A percentile compares a stretch with the other conserved stretches of the same genome.
phyloP scores from a whole-genome alignment of 192 early-diverging fungal genomes.

The Spizellomyces punctatus region DNA sequence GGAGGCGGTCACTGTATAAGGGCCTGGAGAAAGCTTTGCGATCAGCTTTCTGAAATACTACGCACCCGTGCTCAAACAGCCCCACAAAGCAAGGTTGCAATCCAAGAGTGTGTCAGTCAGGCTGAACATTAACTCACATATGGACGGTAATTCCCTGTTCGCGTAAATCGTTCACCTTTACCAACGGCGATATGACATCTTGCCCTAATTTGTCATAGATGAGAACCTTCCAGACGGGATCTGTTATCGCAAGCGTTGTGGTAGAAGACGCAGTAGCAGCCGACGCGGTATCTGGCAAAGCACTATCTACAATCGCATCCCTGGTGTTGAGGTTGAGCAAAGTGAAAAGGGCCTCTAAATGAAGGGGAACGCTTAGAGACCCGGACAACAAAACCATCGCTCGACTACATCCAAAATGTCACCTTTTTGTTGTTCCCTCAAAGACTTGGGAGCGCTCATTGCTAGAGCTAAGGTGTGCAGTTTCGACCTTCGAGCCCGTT shows the following conservation, averaged over 20 bases:
- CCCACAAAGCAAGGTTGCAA: slow-evolving; percentile 6
- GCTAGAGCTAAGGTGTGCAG: neutral
- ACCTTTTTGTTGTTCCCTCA: slow-evolving; percentile 34
- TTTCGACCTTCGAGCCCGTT: too few species aligned
- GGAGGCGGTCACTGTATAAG: slow-evolving; percentile 77
- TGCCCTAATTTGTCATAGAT: slow-evolving; percentile 92
- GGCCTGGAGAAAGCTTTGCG: slow-evolving; percentile 52
- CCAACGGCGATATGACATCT: slow-evolving; percentile 94
- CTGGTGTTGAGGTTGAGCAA: slow-evolving; percentile 86
- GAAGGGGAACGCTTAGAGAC: neutral
- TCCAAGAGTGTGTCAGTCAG: neutral
- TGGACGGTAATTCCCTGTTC: slow-evolving; percentile 97
- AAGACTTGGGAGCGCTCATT: slow-evolving; percentile 20
- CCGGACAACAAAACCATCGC: neutral
- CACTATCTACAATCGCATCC: slow-evolving; percentile 30
- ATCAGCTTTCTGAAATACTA: slow-evolving; percentile 8
- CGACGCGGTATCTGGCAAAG: slow-evolving; percentile 43
- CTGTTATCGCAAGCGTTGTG: slow-evolving; percentile 36
- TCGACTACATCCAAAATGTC: neutral
- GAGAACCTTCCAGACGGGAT: slow-evolving; percentile 95
- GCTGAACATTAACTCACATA: slow-evolving; percentile 65
- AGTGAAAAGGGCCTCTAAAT: slow-evolving; percentile 70
- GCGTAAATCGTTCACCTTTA: slow-evolving; percentile 94
- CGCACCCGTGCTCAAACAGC: neutral
- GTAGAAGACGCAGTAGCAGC: slow-evolving; percentile 29